A percentile compares a stretch with the other conserved stretches of the same genome.
Evolutionary conservation across 345 rosid species (phyloP).

Genomic region (Citrus mangshanensis): DNA sequence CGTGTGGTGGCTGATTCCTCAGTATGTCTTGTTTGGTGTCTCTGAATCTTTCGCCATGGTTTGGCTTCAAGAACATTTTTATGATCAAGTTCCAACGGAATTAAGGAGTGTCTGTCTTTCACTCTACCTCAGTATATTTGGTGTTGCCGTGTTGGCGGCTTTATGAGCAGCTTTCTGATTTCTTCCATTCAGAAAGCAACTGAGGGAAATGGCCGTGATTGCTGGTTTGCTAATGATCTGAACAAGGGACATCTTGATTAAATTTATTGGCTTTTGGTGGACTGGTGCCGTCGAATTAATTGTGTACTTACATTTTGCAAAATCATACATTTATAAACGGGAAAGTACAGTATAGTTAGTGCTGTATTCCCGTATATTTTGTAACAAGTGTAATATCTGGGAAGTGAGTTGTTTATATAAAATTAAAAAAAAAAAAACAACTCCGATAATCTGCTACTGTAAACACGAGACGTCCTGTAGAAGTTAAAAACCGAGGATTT

Average conservation of each 20-base stretch:
- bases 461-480: too few species aligned
- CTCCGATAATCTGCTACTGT: too few species aligned
- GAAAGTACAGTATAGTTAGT: background rate
- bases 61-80: conserved; percentile 68
- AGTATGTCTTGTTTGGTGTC: conserved; percentile 43
- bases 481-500: too few species aligned
- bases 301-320: conserved; percentile 42
- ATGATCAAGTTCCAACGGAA: conserved; percentile 54
- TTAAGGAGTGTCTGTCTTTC: conserved; percentile 56
- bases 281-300: conserved; percentile 33
- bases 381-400: too few species aligned
- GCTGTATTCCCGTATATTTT: too few species aligned
- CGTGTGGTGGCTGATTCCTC: conserved; percentile 67
- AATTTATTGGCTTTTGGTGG: conserved; percentile 53
- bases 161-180: conserved; percentile 53
- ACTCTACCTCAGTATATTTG: conserved; percentile 54
- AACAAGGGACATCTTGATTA: conserved; percentile 58
- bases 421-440: too few species aligned
- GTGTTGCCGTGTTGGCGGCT: conserved; percentile 55
- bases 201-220: conserved; percentile 31
- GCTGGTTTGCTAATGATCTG: conserved; percentile 55
- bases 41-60: conserved; percentile 55
- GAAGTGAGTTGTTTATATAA: too few species aligned
- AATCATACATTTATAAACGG: conserved; percentile 33
- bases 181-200: conserved; percentile 42